phyloP scores from a whole-genome alignment of 345 rosid genomes.

The Syzygium aromaticum region DNA sequence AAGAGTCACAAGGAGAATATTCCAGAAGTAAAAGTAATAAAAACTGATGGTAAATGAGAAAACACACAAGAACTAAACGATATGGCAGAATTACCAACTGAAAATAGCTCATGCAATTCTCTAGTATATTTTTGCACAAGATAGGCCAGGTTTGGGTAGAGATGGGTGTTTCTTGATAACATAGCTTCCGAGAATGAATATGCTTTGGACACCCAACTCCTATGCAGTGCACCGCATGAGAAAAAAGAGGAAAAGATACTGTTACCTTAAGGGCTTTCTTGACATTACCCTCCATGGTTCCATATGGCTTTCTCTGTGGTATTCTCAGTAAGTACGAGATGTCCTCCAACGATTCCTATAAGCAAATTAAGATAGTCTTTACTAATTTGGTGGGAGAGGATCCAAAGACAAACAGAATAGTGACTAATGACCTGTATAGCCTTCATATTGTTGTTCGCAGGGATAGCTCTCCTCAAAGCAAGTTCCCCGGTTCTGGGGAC shows the following conservation, averaged over 20 bases:
- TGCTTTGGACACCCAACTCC: background rate
- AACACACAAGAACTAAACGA: background rate
- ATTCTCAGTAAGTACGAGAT: constrained; percentile 83
- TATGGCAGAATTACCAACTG: background rate
- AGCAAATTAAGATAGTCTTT: constrained; percentile 5
- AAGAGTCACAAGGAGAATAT: background rate
- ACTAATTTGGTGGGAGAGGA: background rate
- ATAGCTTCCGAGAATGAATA: background rate
- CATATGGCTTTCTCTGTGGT: constrained; percentile 94
- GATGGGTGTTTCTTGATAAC: background rate
- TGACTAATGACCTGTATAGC: constrained; percentile 50
- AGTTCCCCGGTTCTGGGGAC: constrained; percentile 94
- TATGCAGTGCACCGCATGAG: background rate
- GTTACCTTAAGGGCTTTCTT: constrained; percentile 82
- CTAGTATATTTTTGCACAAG: background rate
- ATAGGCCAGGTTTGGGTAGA: background rate
- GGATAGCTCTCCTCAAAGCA: constrained; percentile 84
- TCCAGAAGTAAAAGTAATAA: background rate
- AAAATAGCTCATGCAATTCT: background rate
- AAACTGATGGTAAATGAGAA: background rate
- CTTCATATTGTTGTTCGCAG: constrained; percentile 87
- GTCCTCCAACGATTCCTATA: constrained; percentile 80
- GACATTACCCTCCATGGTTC: constrained; percentile 93
- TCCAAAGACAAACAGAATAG: background rate
- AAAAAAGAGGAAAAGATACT: background rate